A percentile compares a stretch with the other conserved stretches of the same genome.
phyloP scores from a whole-genome alignment of 2,329 filamentous ascomycete genomes.

The Bertia moriformis region DNA sequence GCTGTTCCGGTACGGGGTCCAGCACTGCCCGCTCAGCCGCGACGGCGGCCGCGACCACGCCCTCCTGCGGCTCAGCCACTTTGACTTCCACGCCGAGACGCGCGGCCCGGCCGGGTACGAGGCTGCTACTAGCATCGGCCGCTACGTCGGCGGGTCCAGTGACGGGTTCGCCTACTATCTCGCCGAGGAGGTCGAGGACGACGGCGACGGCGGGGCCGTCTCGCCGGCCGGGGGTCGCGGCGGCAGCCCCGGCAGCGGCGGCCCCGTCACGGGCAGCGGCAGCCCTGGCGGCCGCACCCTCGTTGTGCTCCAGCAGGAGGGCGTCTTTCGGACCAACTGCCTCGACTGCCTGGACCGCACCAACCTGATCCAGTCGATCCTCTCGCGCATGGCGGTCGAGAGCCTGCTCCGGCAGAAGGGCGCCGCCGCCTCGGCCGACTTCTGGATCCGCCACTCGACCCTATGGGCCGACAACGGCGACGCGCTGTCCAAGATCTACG shows the following conservation, averaged over 20 bases:
- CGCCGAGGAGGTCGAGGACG: slow-evolving; percentile 54
- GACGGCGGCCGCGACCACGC: slow-evolving; percentile 52
- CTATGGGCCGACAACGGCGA: slow-evolving; percentile 98
- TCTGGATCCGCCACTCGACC: slow-evolving; percentile 82
- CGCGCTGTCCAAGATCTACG: slow-evolving; percentile 84
- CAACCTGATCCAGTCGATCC: slow-evolving; percentile 88
- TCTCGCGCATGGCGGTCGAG: slow-evolving; percentile 85
- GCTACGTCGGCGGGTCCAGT: slow-evolving; percentile 63
- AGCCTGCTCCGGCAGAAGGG: slow-evolving; percentile 63
- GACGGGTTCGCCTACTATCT: slow-evolving; percentile 85
- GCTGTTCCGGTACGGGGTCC: slow-evolving; percentile 66
- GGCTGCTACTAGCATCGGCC: slow-evolving; percentile 70
- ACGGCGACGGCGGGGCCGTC: slow-evolving; percentile 16
- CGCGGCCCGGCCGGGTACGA: slow-evolving; percentile 77
- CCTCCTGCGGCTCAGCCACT: slow-evolving; percentile 69
- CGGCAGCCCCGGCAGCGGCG: slow-evolving; percentile 27
- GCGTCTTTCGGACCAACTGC: slow-evolving; percentile 92
- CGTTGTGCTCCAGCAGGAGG: slow-evolving; percentile 77
- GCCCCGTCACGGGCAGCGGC: slow-evolving; percentile 18
- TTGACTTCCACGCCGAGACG: slow-evolving; percentile 92
- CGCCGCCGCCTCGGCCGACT: slow-evolving; percentile 59
- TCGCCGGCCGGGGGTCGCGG: slow-evolving; percentile 12
- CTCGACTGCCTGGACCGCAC: slow-evolving; percentile 91
- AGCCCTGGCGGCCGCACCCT: slow-evolving; percentile 28
- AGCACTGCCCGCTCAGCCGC: slow-evolving; percentile 57